Evolutionary conservation across 352 stramenopile genomes (phyloP).

Genomic region (Globisporangium irregulare): DNA sequence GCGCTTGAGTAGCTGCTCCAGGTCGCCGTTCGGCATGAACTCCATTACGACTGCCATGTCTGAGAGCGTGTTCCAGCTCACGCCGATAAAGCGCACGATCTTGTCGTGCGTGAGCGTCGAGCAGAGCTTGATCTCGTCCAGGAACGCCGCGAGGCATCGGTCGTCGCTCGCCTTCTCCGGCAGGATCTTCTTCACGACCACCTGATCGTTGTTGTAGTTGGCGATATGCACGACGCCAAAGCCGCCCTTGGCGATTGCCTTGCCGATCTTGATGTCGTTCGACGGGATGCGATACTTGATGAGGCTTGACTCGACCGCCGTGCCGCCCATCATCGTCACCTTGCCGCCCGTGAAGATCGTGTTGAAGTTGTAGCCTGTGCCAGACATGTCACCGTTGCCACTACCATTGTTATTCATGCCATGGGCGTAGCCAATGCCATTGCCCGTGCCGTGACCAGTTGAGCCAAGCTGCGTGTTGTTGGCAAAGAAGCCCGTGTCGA

Average conservation of each 20-base stretch:
- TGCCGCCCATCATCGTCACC: conserved; percentile 50
- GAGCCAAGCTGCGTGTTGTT: conserved; percentile 40
- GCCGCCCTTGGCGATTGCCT: conserved; percentile 66
- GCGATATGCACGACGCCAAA: conserved; percentile 76
- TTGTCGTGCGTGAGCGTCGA: conserved; percentile 77
- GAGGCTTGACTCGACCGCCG: conserved; percentile 52
- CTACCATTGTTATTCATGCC: conserved; percentile 17
- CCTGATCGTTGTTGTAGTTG: conserved; percentile 46
- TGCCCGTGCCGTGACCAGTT: conserved; percentile 5
- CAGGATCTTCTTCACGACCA: conserved; percentile 84
- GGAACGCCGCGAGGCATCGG: conserved; percentile 59
- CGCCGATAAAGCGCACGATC: conserved; percentile 76
- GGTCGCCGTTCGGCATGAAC: conserved; percentile 74
- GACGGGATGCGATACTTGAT: conserved; percentile 76
- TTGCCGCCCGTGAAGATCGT: conserved; percentile 58
- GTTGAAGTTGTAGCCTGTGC: conserved; percentile 36
- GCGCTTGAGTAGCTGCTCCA: conserved; percentile 68
- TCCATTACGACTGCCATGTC: conserved; percentile 82
- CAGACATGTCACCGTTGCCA: conserved; percentile 13
- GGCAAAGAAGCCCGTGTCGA: conserved; percentile 45
- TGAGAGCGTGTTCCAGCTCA: conserved; percentile 84
- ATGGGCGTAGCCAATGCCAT: conserved; percentile 12
- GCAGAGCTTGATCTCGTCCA: conserved; percentile 84
- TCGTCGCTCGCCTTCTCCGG: conserved; percentile 80
- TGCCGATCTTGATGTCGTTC: conserved; percentile 57